Evolutionary conservation across 805 yeast genomes (phyloP).

Genomic region (Cyberlindnera mississippiensis): DNA sequence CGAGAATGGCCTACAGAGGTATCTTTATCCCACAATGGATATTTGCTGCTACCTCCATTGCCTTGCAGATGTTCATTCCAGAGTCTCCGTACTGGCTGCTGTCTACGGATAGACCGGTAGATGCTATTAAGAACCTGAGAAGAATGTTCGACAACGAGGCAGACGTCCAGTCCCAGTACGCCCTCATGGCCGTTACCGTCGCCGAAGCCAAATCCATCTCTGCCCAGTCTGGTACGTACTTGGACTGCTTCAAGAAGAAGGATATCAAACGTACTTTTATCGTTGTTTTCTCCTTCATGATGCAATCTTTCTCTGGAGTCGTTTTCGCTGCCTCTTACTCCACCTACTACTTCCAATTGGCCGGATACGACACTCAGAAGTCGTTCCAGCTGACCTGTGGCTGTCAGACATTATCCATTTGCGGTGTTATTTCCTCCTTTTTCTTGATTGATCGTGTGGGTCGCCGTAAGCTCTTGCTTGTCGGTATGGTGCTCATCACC

Average conservation of each 20-base stretch:
- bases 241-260: conserved; percentile 40
- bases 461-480: conserved; percentile 27
- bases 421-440: conserved; percentile 30
- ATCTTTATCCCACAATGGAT: conserved; percentile 31
- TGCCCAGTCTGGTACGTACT: conserved; percentile 30
- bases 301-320: conserved; percentile 44
- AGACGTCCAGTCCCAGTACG: conserved; percentile 28
- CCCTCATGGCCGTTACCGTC: conserved; percentile 30
- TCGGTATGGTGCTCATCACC: conserved; percentile 28
- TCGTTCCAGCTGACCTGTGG: conserved; percentile 36
- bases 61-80: conserved; percentile 37
- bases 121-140: conserved; percentile 32
- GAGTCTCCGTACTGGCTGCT: conserved; percentile 44
- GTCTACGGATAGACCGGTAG: conserved; percentile 30
- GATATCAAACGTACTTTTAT: conserved; percentile 40
- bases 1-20: conserved; percentile 32
- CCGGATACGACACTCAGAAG: conserved; percentile 40
- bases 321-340: conserved; percentile 40
- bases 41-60: conserved; percentile 20
- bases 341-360: conserved; percentile 43
- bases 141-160: conserved; percentile 16
- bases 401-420: conserved; percentile 31
- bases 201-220: conserved; percentile 26
- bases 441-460: conserved; percentile 31
- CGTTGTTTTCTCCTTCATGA: conserved; percentile 34